Evolutionary conservation across 23 red algal species (phyloP), one percentile per base, ranked within the genome.

Genomic region (Gracilaria domingensis): DNA sequence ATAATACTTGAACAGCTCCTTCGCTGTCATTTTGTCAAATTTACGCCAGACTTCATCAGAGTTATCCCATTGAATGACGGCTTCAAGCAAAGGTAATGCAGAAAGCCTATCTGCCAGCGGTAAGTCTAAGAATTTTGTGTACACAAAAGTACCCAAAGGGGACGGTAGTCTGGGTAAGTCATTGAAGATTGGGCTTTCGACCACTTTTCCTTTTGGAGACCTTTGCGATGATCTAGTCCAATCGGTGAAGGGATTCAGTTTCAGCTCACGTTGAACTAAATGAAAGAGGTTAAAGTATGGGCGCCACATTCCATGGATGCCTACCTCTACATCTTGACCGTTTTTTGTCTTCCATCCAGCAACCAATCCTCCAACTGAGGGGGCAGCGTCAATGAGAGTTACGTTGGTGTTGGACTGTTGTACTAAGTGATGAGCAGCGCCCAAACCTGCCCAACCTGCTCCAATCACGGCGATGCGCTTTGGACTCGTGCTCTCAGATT

Each of bases 21-120:
- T 87, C 54, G 95, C 95, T 25, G 90, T 97, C 90, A 97, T 97
- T 53, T 83, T 90, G 59, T 97, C 95, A 79, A 93, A 97, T 55
- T 89, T 88, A 24, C 42, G 42, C 90, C 90, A 97, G 28, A 60
- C 86, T 24, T 89, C 85, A 26, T 74, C 60, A 17, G 77, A 83
- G 47, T 88, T 87, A 39, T 93, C 90, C 80, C 91, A 97, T 53
- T 93, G 84, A 38, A 84, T 74, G 57, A 97, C 72, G 8, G 90
- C 82, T 33, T 89, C 71, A 35, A 97, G 80, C 80, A 97, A 89
- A 47, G 90, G 84, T 20, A 97, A 72, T 71, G 90, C 90, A 17
- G 84, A 84, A 17, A 97, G 79, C 30, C 95, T 82, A 47, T 97
- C 90, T 18, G 26, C 73, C 79, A 93, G 67, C 40, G 89, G 89